Evolutionary conservation across 768 basidiomycete genomes (phyloP), one percentile per base, ranked within the genome.

Genomic region (Lenzites betulinus): DNA sequence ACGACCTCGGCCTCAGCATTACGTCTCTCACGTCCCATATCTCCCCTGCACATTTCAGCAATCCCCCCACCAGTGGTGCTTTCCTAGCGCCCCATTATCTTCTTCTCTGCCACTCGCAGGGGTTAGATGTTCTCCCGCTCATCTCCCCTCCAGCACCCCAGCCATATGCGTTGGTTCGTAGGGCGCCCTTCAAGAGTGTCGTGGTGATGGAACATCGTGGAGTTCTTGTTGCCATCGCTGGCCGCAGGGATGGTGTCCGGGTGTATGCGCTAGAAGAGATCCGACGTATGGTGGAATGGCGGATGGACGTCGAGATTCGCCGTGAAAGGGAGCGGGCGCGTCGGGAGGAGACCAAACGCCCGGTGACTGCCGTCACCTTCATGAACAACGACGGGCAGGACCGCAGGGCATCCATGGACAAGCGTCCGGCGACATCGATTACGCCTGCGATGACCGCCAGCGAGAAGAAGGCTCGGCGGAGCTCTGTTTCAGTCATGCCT

Each of bases 141-240:
- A 71, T 81, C 12, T 86, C 88, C 0, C 91, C 92, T 0, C 92
- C 91, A 1, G 79, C 85, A 15, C 79, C 81, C 7, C 87, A 88
- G 64, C 90, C 93, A 15, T 93, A 92, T 72, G 86, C 92, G 11
- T 80, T 94, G 26, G 87, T 94, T 23, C 84, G 92, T 22, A 82
- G 91, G 55, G 90, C 92, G 52, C 81, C 82, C 36, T 94, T 94
- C 74, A 93, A 92, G 69, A 86, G 83, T 57, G 87, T 94, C n/a
- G 89, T 94, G 0, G 88, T 94, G 15, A 94, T 94, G 92, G 92
- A 94, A 67, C 90, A 93, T 68, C 88, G 92, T 30, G 92, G 92
- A 7, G 91, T 94, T 0, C 76, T 94, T n/a, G 92, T 94, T 9
- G 92, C 92, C 13, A 92, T 94, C 62, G 93, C 93, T 16, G 92